Evolutionary conservation across 192 early-diverging fungal genomes (phyloP), one percentile per base, ranked within the genome.

Genomic region (Fimicolochytrium jonesii): DNA sequence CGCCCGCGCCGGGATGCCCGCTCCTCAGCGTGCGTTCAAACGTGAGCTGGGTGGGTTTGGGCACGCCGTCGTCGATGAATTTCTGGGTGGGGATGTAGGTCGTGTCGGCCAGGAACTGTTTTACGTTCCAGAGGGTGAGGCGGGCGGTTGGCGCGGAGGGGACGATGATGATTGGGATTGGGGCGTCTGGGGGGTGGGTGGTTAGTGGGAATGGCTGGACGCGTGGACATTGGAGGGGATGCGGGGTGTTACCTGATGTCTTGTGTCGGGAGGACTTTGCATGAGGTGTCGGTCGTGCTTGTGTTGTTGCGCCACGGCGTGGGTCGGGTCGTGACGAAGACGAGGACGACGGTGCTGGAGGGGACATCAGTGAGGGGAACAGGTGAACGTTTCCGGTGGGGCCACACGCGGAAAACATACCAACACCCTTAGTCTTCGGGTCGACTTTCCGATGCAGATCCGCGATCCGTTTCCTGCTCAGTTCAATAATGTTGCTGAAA

Each of bases 151-250:
- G 74, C 26, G 85, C 88, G 0, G 91, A 84, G 2, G 95, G 95
- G n/a, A 97, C 88, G 29, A 97, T 85, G 64, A 97, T 95, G 18
- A 93, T 92, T 2, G 94, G 94, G 35, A 86, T 86, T 28, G 50
- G 41, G 6, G 69, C 15, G 29, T 64, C 68, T 69, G 37, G 30
- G 26, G 22, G 42, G n/a, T n/a, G n/a, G n/a, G n/a, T n/a, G n/a
- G n/a, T n/a, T n/a, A 23, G 23, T 28, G 32, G 6, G 2, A 58
- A 58, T 23, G 22, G 5, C 6, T 26, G 55, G 42, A 18, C 3
- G 26, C 23, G 56, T 7, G 15, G 30, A 44, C 22, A 5, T 2
- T 55, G 10, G 3, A 25, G 26, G 2, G 10, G 5, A 6, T 13
- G 54, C 5, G 5, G 4, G 11, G 17, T 35, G 6, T 6, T 18